phyloP scores from a whole-genome alignment of 345 rosid species.

The Lumnitzera littorea region DNA sequence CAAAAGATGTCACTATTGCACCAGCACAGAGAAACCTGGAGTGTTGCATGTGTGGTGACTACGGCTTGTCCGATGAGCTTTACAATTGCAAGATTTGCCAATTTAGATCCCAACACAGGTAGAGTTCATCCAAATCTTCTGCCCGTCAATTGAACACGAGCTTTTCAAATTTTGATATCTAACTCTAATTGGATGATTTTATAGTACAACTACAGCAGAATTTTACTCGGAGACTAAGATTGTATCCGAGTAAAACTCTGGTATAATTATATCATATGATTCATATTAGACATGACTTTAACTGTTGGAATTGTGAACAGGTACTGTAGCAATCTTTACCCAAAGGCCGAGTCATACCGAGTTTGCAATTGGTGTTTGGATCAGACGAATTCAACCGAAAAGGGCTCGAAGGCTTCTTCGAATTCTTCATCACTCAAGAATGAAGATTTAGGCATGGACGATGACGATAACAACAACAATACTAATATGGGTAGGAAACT shows the following conservation, averaged over 20 bases:
- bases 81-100: constrained; percentile 50
- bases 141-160: no score
- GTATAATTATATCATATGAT: no score
- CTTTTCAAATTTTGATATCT: no score
- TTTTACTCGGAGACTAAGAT: not conserved
- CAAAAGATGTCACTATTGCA: constrained; percentile 13
- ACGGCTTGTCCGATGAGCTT: constrained; percentile 48
- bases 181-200: no score
- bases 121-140: not conserved
- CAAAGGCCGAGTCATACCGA: constrained; percentile 46
- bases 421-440: constrained; percentile 31
- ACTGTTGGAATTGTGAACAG: constrained; percentile 15
- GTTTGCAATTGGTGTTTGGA: constrained; percentile 67
- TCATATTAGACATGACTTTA: no score
- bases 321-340: constrained; percentile 67
- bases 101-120: constrained; percentile 74
- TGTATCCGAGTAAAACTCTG: no score
- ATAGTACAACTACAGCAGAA: not conserved
- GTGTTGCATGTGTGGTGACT: constrained; percentile 80
- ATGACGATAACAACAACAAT: constrained; percentile 1
- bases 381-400: constrained; percentile 11
- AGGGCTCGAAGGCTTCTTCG: constrained; percentile 23
- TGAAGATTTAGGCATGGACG: constrained; percentile 16
- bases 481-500: no score
- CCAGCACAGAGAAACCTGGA: constrained; percentile 8